These are phyloP conservation scores for Lophiostoma macrostomum DNA, from an alignment of 495 filamentous ascomycete genomes.

Conservation along the genomic window DNA sequence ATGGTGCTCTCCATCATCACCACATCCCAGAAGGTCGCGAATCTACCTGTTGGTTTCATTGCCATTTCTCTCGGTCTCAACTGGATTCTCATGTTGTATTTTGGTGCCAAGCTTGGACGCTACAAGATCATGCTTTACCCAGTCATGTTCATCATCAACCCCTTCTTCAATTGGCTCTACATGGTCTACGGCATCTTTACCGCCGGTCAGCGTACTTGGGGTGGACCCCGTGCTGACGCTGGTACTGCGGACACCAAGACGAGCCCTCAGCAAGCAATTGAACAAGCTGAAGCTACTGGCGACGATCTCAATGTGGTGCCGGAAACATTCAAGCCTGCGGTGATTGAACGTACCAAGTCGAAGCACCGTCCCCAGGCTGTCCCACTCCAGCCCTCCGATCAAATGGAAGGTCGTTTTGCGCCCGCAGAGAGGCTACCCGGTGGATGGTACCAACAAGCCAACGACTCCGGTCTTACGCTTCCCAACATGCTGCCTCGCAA, in stretches of 20 bases:
- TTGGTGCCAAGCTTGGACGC: slow-evolving; percentile 78
- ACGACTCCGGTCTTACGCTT: slow-evolving; percentile 49
- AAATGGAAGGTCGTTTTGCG: slow-evolving; percentile 69
- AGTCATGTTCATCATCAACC: slow-evolving; percentile 92
- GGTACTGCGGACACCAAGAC: slow-evolving; percentile 75
- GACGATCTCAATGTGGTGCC: slow-evolving; percentile 92
- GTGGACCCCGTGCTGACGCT: slow-evolving; percentile 89
- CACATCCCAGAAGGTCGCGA: slow-evolving; percentile 69
- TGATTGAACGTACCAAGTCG: slow-evolving; percentile 58
- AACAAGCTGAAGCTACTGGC: slow-evolving; percentile 70
- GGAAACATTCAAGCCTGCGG: slow-evolving; percentile 77
- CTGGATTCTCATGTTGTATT: slow-evolving; percentile 95
- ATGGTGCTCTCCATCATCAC: slow-evolving; percentile 86
- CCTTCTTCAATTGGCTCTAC: slow-evolving; percentile 98
- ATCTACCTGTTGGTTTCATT: slow-evolving; percentile 91
- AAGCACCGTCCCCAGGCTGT: slow-evolving; percentile 43
- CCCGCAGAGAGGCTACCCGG: slow-evolving; percentile 57
- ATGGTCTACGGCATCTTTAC: slow-evolving; percentile 90
- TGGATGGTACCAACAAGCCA: slow-evolving; percentile 61
- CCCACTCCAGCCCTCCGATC: slow-evolving; percentile 68
- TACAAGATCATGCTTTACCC: slow-evolving; percentile 95
- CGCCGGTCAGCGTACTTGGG: slow-evolving; percentile 94
- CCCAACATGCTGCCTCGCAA: slow-evolving; percentile 45
- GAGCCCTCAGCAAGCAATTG: slow-evolving; percentile 78
- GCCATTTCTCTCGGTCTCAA: slow-evolving; percentile 93